Base-by-base conservation (phyloP, 805 yeast genomes). In the Metschnikowia anglica region DNA sequence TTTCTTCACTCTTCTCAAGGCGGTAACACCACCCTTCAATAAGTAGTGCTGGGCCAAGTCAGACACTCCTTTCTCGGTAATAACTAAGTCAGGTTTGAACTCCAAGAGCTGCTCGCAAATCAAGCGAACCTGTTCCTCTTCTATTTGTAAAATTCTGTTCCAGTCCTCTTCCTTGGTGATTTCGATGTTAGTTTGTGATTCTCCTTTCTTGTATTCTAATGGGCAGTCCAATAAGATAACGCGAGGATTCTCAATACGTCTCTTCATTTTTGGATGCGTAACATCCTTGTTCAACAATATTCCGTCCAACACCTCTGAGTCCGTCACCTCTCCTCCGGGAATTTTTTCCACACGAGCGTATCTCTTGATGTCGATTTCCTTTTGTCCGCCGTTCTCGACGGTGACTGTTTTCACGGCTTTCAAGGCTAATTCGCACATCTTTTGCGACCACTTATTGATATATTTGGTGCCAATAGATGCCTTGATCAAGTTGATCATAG, bases 191-290 rank as follows among this genome's bases (percentile, higher is more conserved):
- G 98, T 93, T 67, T 93, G 99, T 2, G 97, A 89, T 71, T 93
- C 99, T 52, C 99, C 99, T 76, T 93, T 93, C 73, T 93, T 93
- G 72, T 93, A 93, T 70, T 93, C 99, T 56, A 93, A 75, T 10
- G 99, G 97, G 68, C 97, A 90, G 69, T 93, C 99, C 55, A 93
- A 76, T 53, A 93, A 75, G 15, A 93, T 78, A 42, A 93, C 80
- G 51, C 91, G 79, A 38, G 99, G 99, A 59, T 88, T 86, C 62
- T 84, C 86, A 54, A 93, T 85, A 56, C 73, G 61, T 63, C 99
- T 82, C 56, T 83, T 83, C 99, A 93, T 93, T 66, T 90, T 89
- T 50, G 99, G 99, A 68, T 93, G 99, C n/a, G 95, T 89, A 44
- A 93, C 95, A 62, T 93, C 99, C 68, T 93, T 93, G 73, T 93